Base-by-base conservation (phyloP, 306 rosid species). In the Lablab purpureus region DNA sequence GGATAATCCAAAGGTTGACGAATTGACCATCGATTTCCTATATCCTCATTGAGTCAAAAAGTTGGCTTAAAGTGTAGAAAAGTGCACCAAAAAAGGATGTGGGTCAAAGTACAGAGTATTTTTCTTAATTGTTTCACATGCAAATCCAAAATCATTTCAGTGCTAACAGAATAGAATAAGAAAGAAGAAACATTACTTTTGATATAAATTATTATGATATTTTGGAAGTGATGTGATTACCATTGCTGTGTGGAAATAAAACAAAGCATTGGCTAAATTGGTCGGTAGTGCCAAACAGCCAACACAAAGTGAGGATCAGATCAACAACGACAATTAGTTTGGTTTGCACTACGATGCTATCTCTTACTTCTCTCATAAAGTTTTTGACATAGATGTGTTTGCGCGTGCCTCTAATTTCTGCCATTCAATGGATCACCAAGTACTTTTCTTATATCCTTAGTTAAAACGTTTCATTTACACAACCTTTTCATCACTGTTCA, bases 261-360 rank as follows among this genome's bases (percentile, higher is more conserved):
- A 62, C 76, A 74, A 70, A 78, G 80, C 79, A 78, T 56, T 73
- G 59, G 71, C 73, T 63, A 15, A 52, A 68, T 73, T 78, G 88
- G 91, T 82, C 82, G 87, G 88, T 52, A 84, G 89, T 90, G 94
- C 86, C n/a, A 10, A 40, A 83, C 92, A 77, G 66, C 89, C 84
- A 76, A 84, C 80, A 54, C 58, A 54, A 6, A 28, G 43, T 52
- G 63, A 81, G 77, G 60, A 22, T 75, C 28, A 51, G 51, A 71
- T 73, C 65, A 67, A 58, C 75, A 82, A 51, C 9, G 65, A 76
- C 91, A 74, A 77, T 17, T 76, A 83, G 85, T 88, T 88, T 88
- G 89, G 92, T 79, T 67, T 13, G 69, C 75, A 21, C 67, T 60
- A 60, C 28, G 3, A 21, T 14, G 56, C 10, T 63, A 3, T 8